phyloP scores from a whole-genome alignment of 805 yeast species.

The Pichia phayaonensis region DNA sequence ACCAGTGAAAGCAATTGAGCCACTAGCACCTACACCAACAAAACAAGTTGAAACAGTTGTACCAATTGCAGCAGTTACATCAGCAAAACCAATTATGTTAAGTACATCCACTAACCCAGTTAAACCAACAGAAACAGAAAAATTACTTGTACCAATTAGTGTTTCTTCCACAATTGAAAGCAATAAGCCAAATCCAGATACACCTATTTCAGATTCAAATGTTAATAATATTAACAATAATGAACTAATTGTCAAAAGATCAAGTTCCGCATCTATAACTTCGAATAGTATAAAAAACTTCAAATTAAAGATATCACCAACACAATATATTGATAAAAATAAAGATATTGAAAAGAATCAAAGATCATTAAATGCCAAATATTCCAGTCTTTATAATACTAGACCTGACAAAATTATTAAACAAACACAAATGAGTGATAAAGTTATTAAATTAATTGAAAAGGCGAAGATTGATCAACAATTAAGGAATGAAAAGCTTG shows the following conservation, averaged over 20 bases:
- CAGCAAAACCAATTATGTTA: neutral
- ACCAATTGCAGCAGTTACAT: neutral
- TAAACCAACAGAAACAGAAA: neutral
- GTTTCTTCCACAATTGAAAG: too few relatives aligned
- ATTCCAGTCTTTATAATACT: neutral
- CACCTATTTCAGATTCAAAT: too few relatives aligned
- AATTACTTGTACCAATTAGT: neutral
- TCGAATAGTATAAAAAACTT: too few relatives aligned
- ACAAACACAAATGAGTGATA: conserved; percentile 2
- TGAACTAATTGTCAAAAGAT: neutral
- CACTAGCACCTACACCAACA: neutral
- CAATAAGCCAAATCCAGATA: too few relatives aligned
- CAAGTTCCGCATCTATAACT: neutral
- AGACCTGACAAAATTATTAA: neutral
- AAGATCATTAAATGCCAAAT: neutral
- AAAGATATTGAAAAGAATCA: neutral
- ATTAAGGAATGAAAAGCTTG: neutral
- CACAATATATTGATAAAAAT: neutral
- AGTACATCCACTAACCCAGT: too few relatives aligned
- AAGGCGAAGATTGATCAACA: conserved; percentile 1
- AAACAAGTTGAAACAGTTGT: neutral
- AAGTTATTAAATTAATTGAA: conserved; percentile 4
- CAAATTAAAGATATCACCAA: neutral
- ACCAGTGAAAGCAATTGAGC: too few relatives aligned
- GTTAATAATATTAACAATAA: too few relatives aligned